phyloP scores from a whole-genome alignment of 1,284 basidiomycete genomes.

The Marasmius fiardii region DNA sequence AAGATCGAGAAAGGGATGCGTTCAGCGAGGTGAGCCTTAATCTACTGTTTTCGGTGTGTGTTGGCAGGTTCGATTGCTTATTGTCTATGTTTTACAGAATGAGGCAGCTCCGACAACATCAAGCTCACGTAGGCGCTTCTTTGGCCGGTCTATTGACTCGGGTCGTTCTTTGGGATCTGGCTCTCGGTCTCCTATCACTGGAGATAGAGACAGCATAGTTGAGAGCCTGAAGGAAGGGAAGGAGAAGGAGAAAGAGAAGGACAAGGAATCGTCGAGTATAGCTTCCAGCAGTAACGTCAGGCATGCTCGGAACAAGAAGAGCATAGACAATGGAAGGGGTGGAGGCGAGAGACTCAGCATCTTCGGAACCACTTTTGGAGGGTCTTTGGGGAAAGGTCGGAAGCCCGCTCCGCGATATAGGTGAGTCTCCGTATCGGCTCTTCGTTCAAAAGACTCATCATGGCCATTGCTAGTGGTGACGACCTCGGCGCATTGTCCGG shows the following conservation, averaged over 20 bases:
- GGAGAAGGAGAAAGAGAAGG: slow-evolving; percentile 27
- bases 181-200: neutral
- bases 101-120: slow-evolving; percentile 31
- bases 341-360: slow-evolving; percentile 67
- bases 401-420: slow-evolving; percentile 78
- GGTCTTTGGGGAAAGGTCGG: slow-evolving; percentile 59
- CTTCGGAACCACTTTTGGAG: slow-evolving; percentile 62
- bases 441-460: slow-evolving; percentile 3
- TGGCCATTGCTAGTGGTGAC: neutral
- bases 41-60: neutral
- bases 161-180: slow-evolving; percentile 29
- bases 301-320: slow-evolving; percentile 45
- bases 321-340: slow-evolving; percentile 46
- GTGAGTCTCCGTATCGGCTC: slow-evolving; percentile 31
- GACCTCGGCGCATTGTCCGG: slow-evolving; percentile 1
- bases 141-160: slow-evolving; percentile 57
- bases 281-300: slow-evolving; percentile 29
- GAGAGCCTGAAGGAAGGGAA: slow-evolving; percentile 17
- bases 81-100: slow-evolving; percentile 33
- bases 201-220: slow-evolving; percentile 15
- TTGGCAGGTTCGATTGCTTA: neutral
- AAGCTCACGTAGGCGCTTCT: slow-evolving; percentile 48
- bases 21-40: slow-evolving; percentile 66
- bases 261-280: slow-evolving; percentile 21
- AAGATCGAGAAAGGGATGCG: slow-evolving; percentile 59